Percentiles rank a stretch among this genome's conserved stretches.
phyloP scores from a whole-genome alignment of 306 rosid genomes.

The Purshia tridentata region DNA sequence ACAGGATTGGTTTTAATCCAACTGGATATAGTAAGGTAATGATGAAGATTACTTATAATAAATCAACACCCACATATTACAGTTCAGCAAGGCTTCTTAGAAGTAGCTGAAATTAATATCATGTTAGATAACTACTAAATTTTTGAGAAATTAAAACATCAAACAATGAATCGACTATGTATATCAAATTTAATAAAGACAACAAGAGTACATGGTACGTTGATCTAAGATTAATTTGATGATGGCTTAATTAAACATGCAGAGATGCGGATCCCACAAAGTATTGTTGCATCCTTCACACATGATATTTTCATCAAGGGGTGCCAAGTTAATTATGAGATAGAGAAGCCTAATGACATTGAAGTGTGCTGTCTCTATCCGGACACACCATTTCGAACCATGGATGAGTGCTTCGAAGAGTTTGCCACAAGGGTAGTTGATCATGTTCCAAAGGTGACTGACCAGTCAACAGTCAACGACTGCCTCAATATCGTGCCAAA shows the following conservation, averaged over 20 bases:
- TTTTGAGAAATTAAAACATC: too few species aligned
- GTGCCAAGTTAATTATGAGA: constrained; percentile 44
- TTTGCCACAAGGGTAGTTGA: constrained; percentile 10
- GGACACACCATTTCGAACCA: constrained; percentile 28
- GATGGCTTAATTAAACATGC: not conserved
- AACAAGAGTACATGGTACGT: too few species aligned
- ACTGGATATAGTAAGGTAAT: too few species aligned
- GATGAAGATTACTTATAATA: too few species aligned
- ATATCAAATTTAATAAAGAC: too few species aligned
- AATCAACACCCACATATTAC: too few species aligned
- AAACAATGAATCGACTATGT: too few species aligned
- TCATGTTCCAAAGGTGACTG: not conserved
- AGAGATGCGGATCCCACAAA: constrained; percentile 43
- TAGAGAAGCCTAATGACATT: constrained; percentile 34
- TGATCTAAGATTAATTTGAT: not conserved
- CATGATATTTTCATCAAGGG: constrained; percentile 64
- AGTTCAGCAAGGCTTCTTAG: too few species aligned
- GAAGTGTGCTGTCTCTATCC: constrained; percentile 51
- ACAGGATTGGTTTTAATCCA: too few species aligned
- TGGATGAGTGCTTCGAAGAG: constrained; percentile 51
- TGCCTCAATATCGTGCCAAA: not conserved
- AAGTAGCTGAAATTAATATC: too few species aligned
- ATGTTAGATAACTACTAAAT: too few species aligned
- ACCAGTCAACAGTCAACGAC: not conserved
- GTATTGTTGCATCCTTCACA: constrained; percentile 56